A percentile compares a stretch with the other conserved stretches of the same genome.
Conservation (phyloP, 2,329 filamentous ascomycete species). For the Annulohypoxylon truncatum region DNA sequence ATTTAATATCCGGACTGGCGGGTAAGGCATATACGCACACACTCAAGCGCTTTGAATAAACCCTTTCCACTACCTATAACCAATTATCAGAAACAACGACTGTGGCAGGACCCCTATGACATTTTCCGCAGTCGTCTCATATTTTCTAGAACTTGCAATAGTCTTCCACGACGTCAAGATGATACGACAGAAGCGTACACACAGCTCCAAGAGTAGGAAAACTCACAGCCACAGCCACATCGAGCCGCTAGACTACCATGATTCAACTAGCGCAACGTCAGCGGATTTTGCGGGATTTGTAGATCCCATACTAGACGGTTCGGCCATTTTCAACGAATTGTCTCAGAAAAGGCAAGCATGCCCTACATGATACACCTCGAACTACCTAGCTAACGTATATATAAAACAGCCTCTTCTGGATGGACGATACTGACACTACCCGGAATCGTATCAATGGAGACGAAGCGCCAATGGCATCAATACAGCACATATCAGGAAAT, state of each 20-base stretch:
- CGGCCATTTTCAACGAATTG: constrained; percentile 38
- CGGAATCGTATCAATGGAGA: constrained; percentile 39
- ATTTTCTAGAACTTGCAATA: constrained; percentile 12
- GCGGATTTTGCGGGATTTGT: constrained; percentile 36
- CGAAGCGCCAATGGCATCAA: constrained; percentile 30
- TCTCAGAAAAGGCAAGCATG: constrained; percentile 37
- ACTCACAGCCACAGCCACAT: constrained; percentile 13
- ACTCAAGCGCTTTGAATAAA: constrained; percentile 16
- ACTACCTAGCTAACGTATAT: constrained; percentile 14
- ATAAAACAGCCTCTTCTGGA: constrained; percentile 33
- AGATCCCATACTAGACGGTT: constrained; percentile 34
- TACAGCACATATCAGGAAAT: constrained; percentile 38
- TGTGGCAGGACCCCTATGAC: constrained; percentile 16
- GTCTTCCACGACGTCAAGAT: constrained; percentile 24
- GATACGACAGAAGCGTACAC: constrained; percentile 36
- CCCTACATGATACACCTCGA: not conserved
- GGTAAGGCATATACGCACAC: constrained; percentile 31
- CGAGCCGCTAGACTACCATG: constrained; percentile 24
- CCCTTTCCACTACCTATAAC: constrained; percentile 14
- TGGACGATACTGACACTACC: constrained; percentile 36
- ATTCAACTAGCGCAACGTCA: constrained; percentile 6
- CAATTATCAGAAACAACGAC: constrained; percentile 26
- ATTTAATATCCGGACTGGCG: constrained; percentile 40
- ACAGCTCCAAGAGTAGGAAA: constrained; percentile 29
- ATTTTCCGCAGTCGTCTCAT: constrained; percentile 14